phyloP scores from a whole-genome alignment of 306 rosid species.

The Clitoria ternatea region DNA sequence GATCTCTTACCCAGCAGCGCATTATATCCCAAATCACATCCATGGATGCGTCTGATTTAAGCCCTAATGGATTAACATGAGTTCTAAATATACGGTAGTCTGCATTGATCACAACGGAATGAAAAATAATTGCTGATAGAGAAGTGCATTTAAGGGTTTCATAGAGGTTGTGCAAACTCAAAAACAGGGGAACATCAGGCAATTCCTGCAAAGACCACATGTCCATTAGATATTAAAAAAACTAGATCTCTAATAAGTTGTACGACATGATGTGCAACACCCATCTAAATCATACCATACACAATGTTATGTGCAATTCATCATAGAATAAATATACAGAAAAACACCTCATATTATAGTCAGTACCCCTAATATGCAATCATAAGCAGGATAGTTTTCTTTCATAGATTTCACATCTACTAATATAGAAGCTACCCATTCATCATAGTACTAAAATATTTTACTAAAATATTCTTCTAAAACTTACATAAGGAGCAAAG shows the following conservation, averaged over 20 bases:
- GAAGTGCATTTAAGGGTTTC: slow-evolving; percentile 97
- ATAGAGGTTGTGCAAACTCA: slow-evolving; percentile 92
- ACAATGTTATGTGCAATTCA: neutral
- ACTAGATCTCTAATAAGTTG: neutral
- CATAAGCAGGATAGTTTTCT: slow-evolving; percentile 80
- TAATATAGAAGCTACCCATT: slow-evolving; percentile 82
- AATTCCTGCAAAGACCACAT: slow-evolving; percentile 63
- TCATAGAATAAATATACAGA: neutral
- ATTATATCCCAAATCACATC: slow-evolving; percentile 95
- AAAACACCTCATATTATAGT: slow-evolving; percentile 68
- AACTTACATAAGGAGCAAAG: too few species aligned
- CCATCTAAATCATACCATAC: neutral
- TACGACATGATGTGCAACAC: neutral
- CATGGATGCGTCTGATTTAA: slow-evolving; percentile 96
- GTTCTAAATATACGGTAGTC: slow-evolving; percentile 91
- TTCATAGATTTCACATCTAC: slow-evolving; percentile 65
- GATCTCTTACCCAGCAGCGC: slow-evolving; percentile 90
- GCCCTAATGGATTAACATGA: slow-evolving; percentile 88
- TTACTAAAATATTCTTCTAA: too few species aligned
- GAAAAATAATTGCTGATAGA: slow-evolving; percentile 84
- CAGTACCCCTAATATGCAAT: slow-evolving; percentile 81
- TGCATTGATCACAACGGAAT: slow-evolving; percentile 92
- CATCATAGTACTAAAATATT: too few species aligned
- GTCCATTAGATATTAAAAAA: neutral
- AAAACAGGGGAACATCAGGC: slow-evolving; percentile 87